These are phyloP conservation scores for Pisolithus orientalis DNA, from an alignment of 768 basidiomycete genomes.

Conservation along the genomic window DNA sequence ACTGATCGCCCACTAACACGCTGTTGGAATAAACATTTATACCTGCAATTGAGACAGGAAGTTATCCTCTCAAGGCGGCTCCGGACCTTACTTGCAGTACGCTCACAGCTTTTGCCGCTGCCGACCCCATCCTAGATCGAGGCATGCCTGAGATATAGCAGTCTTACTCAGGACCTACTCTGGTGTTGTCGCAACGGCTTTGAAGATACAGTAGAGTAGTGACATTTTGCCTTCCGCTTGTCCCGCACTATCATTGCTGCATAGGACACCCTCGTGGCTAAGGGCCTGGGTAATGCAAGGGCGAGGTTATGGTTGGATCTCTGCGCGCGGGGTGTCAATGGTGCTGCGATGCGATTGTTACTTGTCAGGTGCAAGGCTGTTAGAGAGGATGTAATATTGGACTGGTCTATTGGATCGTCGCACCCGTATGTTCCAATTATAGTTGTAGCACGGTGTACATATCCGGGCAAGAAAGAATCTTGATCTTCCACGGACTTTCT, in stretches of 20 bases:
- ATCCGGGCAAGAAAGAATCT: too few relatives aligned
- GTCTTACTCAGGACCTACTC: conserved; percentile 89
- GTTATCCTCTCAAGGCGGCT: conserved; percentile 94
- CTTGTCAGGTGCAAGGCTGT: conserved; percentile 62
- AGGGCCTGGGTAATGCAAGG: conserved; percentile 67
- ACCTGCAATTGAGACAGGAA: conserved; percentile 91
- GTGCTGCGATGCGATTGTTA: conserved; percentile 76
- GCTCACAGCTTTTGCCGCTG: conserved; percentile 82
- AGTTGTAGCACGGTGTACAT: too few relatives aligned
- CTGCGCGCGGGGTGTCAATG: conserved; percentile 85
- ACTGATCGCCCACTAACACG: background rate
- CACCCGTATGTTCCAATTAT: too few relatives aligned
- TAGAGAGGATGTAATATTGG: conserved; percentile 78
- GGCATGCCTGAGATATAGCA: conserved; percentile 75
- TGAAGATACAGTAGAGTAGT: conserved; percentile 86
- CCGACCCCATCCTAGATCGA: conserved; percentile 65
- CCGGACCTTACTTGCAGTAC: conserved; percentile 93
- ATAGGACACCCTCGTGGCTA: conserved; percentile 87
- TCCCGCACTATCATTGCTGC: conserved; percentile 86
- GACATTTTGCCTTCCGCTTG: conserved; percentile 78
- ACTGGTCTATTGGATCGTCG: too few relatives aligned
- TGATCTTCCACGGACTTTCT: too few relatives aligned
- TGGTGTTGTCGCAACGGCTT: conserved; percentile 80
- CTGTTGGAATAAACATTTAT: conserved; percentile 87
- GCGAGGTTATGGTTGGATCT: conserved; percentile 89